These are phyloP conservation scores for Breynia disticha DNA, from an alignment of 441 rosid genomes.

Conservation along the genomic window DNA sequence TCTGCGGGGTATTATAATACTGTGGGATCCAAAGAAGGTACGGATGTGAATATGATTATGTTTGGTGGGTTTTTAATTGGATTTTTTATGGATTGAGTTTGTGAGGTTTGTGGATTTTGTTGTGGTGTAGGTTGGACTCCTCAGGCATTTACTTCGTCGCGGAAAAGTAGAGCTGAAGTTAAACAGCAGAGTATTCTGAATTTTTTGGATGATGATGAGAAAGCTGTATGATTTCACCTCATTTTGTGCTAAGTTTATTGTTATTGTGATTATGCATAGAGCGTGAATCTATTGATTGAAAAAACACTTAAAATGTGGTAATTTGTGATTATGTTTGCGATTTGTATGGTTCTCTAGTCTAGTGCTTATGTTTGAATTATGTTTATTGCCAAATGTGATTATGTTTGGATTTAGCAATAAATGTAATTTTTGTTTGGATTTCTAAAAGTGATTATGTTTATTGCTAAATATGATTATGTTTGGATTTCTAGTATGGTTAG, in stretches of 20 bases:
- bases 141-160: constrained; percentile 74
- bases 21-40: constrained; percentile 91
- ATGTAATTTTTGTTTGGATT: too few species aligned
- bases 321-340: neutral
- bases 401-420: too few species aligned
- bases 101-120: neutral
- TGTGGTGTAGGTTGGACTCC: constrained; percentile 76
- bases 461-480: too few species aligned
- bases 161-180: constrained; percentile 87
- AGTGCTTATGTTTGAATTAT: too few species aligned
- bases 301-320: too few species aligned
- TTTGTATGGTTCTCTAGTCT: neutral
- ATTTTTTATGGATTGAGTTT: constrained; percentile 1
- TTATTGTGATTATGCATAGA: neutral
- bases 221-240: constrained; percentile 35
- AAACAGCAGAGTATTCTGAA: constrained; percentile 72
- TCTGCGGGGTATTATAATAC: constrained; percentile 94
- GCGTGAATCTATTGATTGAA: too few species aligned
- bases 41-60: neutral
- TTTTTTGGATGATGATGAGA: constrained; percentile 96
- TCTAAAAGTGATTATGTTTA: too few species aligned
- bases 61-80: neutral
- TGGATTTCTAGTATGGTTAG: too few species aligned
- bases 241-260: neutral
- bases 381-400: too few species aligned